Evolutionary conservation across 352 stramenopile species (phyloP).

Genomic region (Phytophthora macrochlamydospora): DNA sequence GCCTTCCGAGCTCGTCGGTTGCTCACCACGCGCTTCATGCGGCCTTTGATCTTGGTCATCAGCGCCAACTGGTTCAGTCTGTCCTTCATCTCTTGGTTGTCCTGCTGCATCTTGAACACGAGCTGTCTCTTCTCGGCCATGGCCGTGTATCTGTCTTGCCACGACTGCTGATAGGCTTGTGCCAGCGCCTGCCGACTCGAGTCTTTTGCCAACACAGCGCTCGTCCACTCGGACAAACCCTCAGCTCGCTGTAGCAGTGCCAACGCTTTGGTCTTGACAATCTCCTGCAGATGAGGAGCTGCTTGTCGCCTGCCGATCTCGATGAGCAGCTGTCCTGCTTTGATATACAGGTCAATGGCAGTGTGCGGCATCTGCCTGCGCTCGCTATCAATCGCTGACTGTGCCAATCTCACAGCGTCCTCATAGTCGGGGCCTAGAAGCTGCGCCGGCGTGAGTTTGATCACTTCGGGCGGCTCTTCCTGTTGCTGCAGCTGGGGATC

Average conservation of each 20-base stretch:
- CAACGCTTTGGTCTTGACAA: constrained; percentile 82
- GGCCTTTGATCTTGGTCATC: constrained; percentile 58
- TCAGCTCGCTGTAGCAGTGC: constrained; percentile 77
- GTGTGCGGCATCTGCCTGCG: constrained; percentile 62
- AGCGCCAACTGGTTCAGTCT: constrained; percentile 67
- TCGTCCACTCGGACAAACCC: constrained; percentile 67
- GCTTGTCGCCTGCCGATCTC: constrained; percentile 65
- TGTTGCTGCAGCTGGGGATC: constrained; percentile 4
- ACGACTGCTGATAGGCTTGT: constrained; percentile 51
- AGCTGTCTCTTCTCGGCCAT: constrained; percentile 66
- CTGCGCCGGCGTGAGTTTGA: constrained; percentile 32
- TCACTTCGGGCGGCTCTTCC: constrained; percentile 19
- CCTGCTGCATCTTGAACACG: constrained; percentile 61
- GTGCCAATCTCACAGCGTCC: constrained; percentile 61
- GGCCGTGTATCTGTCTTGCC: constrained; percentile 43
- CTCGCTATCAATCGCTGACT: constrained; percentile 76
- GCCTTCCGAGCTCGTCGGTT: constrained; percentile 58
- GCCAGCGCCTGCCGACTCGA: constrained; percentile 44
- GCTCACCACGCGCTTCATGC: constrained; percentile 55
- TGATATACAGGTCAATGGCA: constrained; percentile 77
- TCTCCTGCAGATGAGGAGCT: constrained; percentile 69
- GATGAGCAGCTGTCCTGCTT: constrained; percentile 69
- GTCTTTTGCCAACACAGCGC: constrained; percentile 41
- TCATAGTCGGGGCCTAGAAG: constrained; percentile 67
- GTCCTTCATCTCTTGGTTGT: constrained; percentile 66